Evolutionary conservation across 2,329 filamentous ascomycete species (phyloP), one percentile per base, ranked within the genome.

Genomic region (Cercospora zeae-maydis): DNA sequence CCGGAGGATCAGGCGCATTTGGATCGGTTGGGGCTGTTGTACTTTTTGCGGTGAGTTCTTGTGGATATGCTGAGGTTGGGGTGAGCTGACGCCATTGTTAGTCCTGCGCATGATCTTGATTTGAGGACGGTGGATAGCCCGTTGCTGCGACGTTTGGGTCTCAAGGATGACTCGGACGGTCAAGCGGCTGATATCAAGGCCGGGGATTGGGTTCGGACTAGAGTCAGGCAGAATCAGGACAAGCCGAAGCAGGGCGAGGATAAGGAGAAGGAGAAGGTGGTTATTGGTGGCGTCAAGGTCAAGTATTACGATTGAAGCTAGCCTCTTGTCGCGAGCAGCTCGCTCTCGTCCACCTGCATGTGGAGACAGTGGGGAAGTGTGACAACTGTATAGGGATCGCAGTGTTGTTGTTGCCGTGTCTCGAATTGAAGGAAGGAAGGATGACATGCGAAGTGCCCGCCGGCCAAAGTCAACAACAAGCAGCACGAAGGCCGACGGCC

Each of bases 1-100:
- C 82, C 81, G 0, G 65, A 75, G 11, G 81, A 83, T 59, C 81
- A 83, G 67, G 76, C 75, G 2, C 73, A 79, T 64, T 61, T 79
- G 24, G 78, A 81, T 69, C 74, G 78, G 4, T 63, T 78, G 30
- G 79, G 79, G 0, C 71, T 81, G 52, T 61, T 81, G 19, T 81
- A 80, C 64, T 81, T 81, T 52, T 66, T 74, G 31, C 62, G 66
- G 66, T 68, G 34, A 59, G 62, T 59, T 59, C 7, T 2, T 13
- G 6, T 7, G 19, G 14, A 11, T 11, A 24, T 27, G 13, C 13
- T 27, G 3, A 14, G 24, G 13, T 13, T 8, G 16, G 14, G 5
- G 27, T 3, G 24, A 6, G n/a, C 8, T 33, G 21, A 47, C 49
- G 19, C 8, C 8, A 1, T 19, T n/a, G 21, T 11, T 37, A 68